Evolutionary conservation across 2,329 filamentous ascomycete genomes (phyloP).

Genomic region (Trichoderma breve): DNA sequence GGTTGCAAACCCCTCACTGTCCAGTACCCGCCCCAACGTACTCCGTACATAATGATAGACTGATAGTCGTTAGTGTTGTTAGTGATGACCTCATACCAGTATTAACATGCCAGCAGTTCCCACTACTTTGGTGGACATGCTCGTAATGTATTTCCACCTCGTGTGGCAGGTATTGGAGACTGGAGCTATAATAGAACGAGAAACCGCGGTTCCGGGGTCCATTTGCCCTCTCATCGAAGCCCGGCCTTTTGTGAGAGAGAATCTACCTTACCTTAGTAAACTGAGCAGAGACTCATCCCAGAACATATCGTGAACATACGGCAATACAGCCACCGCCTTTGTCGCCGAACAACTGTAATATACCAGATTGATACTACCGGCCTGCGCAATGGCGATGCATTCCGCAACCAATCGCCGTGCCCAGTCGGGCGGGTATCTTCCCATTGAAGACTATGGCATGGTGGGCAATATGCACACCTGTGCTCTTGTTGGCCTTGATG

Average conservation of each 20-base stretch:
- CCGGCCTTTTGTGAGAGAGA: background rate
- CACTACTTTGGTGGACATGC: background rate
- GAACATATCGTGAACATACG: background rate
- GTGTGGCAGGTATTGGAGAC: background rate
- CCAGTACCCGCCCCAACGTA: background rate
- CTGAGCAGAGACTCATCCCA: background rate
- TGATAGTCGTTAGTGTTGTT: background rate
- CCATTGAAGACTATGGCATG: slow-evolving; percentile 75
- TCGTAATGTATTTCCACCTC: background rate
- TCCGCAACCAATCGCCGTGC: slow-evolving; percentile 34
- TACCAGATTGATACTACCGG: background rate
- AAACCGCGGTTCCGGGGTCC: background rate
- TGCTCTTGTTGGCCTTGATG: slow-evolving; percentile 71
- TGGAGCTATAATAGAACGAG: background rate
- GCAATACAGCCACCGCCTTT: background rate
- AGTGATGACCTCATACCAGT: background rate
- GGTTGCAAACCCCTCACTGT: background rate
- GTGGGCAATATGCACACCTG: slow-evolving; percentile 80
- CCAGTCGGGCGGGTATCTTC: slow-evolving; percentile 50
- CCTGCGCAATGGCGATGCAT: slow-evolving; percentile 32
- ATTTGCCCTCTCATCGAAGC: background rate
- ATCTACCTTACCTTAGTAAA: background rate
- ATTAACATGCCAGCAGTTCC: background rate
- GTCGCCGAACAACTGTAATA: background rate
- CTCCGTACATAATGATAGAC: background rate